Conservation (phyloP, 1,139 yeast species). For the Lizanozyma gosingica region DNA sequence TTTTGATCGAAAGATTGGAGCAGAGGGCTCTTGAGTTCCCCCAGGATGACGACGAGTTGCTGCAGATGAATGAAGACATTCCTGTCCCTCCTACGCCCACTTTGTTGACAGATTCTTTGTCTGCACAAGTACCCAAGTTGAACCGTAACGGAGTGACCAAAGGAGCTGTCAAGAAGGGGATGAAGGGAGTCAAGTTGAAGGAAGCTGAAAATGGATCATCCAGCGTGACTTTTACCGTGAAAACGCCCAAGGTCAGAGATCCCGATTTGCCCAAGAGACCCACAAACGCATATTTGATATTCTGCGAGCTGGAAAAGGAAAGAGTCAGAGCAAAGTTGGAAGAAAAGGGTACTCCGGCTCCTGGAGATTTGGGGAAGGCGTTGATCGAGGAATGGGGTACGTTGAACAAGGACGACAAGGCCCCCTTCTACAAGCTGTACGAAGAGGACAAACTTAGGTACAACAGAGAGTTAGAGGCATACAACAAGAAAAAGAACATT, state of each 20-base stretch:
- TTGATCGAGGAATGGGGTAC: slow-evolving; percentile 85
- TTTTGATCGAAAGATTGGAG: slow-evolving; percentile 74
- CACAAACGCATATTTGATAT: slow-evolving; percentile 79
- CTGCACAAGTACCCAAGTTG: slow-evolving; percentile 11
- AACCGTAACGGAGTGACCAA: slow-evolving; percentile 17
- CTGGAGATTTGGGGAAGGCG: slow-evolving; percentile 60
- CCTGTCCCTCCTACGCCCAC: slow-evolving; percentile 35
- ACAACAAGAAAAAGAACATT: slow-evolving; percentile 30
- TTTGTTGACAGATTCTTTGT: slow-evolving; percentile 25
- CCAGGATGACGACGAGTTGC: slow-evolving; percentile 18
- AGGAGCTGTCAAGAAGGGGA: slow-evolving; percentile 16
- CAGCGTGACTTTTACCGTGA: slow-evolving; percentile 11
- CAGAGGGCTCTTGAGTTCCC: slow-evolving; percentile 35
- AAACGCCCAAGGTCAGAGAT: slow-evolving; percentile 43
- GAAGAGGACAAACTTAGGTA: slow-evolving; percentile 77
- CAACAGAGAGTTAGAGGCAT: slow-evolving; percentile 62
- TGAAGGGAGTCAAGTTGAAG: slow-evolving; percentile 7
- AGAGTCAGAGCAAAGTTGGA: slow-evolving; percentile 50
- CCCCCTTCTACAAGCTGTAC: slow-evolving; percentile 67
- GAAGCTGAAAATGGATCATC: slow-evolving; percentile 1
- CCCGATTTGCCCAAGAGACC: slow-evolving; percentile 86
- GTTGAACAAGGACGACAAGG: slow-evolving; percentile 59
- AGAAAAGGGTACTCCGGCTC: slow-evolving; percentile 36
- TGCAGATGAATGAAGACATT: slow-evolving; percentile 22
- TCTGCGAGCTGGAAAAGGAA: slow-evolving; percentile 82